Base-by-base conservation (phyloP, 164 flowering plant species). In the Berberis thunbergii region DNA sequence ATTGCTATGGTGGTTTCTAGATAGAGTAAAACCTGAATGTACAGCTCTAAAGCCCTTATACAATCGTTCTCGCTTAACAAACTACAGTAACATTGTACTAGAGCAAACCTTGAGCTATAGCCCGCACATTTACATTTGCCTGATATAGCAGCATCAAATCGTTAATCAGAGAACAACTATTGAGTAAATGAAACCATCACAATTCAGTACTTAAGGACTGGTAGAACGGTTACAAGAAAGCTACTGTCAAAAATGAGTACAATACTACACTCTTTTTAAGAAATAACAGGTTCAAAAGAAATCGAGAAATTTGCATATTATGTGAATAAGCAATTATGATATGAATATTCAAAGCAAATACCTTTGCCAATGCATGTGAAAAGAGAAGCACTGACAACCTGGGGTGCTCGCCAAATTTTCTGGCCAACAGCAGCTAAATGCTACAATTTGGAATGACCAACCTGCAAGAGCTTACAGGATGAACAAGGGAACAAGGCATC, bases 391-490 rank as follows among this genome's bases (percentile, higher is more conserved):
- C 99, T 87, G 63, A 94, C 99, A n/a, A 70, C 99, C 99, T 67
- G 96, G 99, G 61, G 96, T 89, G 71, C 96, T 91, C 0, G 96
- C 96, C 99, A n/a, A n/a, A 91, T 91, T 78, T 80, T 91, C 80
- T 91, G 99, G 57, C 97, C 99, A 75, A 94, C 98, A 43, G 97
- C 78, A 45, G 98, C 96, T 77, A 80, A 73, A 94, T 91, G 76
- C 97, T 88, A 75, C 98, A 94, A 72, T 86, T 87, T 64, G 83
- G 91, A 53, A 94, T 74, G 50, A 94, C 75, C 87, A 76, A 94
- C 81, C 99, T 94, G 86, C 41, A 74, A 71, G 59, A 64, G 54
- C 4, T 50, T 3, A 42, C 43, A 12, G 4, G 60, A 50, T 50
- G 11, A 67, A 3, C 8, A 57, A 57, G 2, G 54, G 54, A 50